Percentiles rank a stretch among this genome's conserved stretches.
Conservation (phyloP, 352 stramenopile genomes). For the Phytophthora citrophthora region DNA sequence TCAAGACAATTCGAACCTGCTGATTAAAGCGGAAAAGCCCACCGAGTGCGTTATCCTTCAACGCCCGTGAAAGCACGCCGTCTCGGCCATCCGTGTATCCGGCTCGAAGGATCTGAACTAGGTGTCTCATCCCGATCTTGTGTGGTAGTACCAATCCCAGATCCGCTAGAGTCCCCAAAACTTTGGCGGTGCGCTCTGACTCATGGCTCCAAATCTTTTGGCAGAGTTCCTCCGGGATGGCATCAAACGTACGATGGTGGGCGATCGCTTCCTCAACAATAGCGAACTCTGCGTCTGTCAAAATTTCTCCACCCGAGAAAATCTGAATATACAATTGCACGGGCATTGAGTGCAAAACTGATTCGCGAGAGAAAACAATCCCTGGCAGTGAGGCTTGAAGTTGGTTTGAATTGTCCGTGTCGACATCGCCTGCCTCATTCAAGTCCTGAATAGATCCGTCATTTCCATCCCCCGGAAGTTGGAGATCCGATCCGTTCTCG, state of each 20-base stretch:
- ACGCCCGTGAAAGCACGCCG: conserved; percentile 62
- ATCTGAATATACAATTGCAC: conserved; percentile 83
- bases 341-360: conserved; percentile 77
- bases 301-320: conserved; percentile 71
- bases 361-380: conserved; percentile 80
- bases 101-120: conserved; percentile 73
- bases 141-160: conserved; percentile 72
- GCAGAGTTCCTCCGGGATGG: conserved; percentile 47
- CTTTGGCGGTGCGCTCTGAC: conserved; percentile 69
- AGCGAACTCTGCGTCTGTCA: conserved; percentile 58
- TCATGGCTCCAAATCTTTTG: conserved; percentile 81
- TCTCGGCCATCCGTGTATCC: conserved; percentile 75
- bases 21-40: conserved; percentile 70
- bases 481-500: conserved; percentile 36
- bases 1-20: conserved; percentile 54
- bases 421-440: conserved; percentile 28
- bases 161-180: conserved; percentile 75
- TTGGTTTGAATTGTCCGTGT: neutral
- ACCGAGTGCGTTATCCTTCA: conserved; percentile 80
- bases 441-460: conserved; percentile 47
- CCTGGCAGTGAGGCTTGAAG: conserved; percentile 25
- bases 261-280: conserved; percentile 63
- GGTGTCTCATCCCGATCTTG: conserved; percentile 84
- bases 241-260: conserved; percentile 50
- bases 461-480: conserved; percentile 50